A percentile compares a stretch with the other conserved stretches of the same genome.
phyloP scores from a whole-genome alignment of 2,329 filamentous ascomycete genomes.

The Sordariomycetes sp. region DNA sequence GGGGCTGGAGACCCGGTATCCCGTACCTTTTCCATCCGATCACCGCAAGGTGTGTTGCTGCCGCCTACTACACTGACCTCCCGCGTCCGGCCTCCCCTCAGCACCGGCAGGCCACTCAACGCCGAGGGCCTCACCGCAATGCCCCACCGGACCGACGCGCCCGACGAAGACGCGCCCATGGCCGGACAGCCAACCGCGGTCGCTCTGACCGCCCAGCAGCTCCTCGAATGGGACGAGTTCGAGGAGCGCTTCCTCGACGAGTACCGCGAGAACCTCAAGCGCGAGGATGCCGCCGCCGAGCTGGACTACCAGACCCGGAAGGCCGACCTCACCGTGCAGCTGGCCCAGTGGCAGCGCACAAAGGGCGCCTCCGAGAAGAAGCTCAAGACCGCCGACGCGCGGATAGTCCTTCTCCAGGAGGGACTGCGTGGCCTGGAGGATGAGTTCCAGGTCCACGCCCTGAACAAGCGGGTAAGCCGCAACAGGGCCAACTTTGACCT shows the following conservation, averaged over 20 bases:
- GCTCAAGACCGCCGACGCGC: neutral
- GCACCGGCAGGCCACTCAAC: neutral
- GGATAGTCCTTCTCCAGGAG: neutral
- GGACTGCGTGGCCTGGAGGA: neutral
- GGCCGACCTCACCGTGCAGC: neutral
- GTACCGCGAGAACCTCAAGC: neutral
- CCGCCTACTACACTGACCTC: neutral
- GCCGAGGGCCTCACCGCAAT: neutral
- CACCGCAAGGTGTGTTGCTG: neutral
- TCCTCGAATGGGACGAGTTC: neutral
- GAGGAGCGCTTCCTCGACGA: constrained; percentile 2
- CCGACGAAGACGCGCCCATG: neutral
- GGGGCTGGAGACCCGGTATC: neutral
- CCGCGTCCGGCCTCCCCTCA: neutral
- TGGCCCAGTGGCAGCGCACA: neutral
- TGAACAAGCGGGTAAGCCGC: neutral
- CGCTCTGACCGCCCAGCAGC: neutral
- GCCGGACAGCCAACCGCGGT: neutral
- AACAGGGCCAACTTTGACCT: constrained; percentile 1
- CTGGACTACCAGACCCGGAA: neutral
- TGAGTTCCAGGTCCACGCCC: neutral
- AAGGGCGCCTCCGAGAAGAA: constrained; percentile 1
- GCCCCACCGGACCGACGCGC: neutral
- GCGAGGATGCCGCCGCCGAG: constrained; percentile 1
- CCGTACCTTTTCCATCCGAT: neutral